phyloP scores from a whole-genome alignment of 495 filamentous ascomycete genomes.

The Penicillium daleae region DNA sequence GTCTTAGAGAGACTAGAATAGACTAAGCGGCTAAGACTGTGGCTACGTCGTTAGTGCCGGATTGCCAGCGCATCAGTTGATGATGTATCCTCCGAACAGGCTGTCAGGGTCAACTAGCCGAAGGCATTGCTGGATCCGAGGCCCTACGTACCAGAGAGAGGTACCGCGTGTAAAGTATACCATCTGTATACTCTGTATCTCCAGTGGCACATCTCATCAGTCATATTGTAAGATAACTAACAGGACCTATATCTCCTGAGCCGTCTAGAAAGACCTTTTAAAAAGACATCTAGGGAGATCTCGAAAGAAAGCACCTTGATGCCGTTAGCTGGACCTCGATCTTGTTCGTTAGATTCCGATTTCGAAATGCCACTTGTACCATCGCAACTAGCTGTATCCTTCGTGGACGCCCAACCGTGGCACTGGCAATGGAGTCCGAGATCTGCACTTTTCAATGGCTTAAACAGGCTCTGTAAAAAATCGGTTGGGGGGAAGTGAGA shows the following conservation, averaged over 20 bases:
- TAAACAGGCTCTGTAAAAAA: not conserved
- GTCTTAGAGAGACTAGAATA: not conserved
- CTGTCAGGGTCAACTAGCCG: not conserved
- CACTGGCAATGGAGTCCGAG: conserved; percentile 13
- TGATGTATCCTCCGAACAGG: no score
- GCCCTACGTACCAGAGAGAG: not conserved
- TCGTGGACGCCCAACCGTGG: conserved; percentile 27
- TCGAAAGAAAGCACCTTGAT: no score
- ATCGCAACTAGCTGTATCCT: conserved; percentile 2
- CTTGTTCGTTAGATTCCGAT: no score
- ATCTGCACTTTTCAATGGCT: conserved; percentile 8
- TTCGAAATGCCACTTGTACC: no score
- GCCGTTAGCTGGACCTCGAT: no score
- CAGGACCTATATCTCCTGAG: no score
- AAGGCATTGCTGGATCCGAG: not conserved
- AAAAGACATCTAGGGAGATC: no score
- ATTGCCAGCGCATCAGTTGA: conserved; percentile 14
- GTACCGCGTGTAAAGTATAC: not conserved
- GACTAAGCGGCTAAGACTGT: not conserved
- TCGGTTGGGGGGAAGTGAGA: not conserved
- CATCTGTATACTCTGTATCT: not conserved
- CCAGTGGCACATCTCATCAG: no score
- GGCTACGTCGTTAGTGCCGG: conserved; percentile 5
- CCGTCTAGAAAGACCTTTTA: no score
- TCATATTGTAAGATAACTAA: no score